Percentiles rank a stretch among this genome's conserved stretches.
Evolutionary conservation across 2,329 filamentous ascomycete genomes (phyloP).

Genomic region (Cordyceps pruinosa): DNA sequence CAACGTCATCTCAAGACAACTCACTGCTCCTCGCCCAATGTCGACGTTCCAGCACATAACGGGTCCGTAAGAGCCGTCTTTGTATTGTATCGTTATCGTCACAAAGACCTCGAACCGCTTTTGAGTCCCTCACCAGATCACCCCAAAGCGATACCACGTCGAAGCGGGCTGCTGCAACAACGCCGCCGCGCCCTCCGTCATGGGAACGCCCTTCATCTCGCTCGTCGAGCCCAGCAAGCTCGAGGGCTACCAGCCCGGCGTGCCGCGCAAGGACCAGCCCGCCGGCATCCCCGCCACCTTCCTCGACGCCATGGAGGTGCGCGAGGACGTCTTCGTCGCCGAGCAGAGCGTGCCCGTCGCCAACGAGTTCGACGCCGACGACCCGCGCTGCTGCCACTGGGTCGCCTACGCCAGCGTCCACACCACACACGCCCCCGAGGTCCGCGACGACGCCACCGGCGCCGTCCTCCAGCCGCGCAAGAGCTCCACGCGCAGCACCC

Average conservation of each 20-base stretch:
- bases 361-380: conserved; percentile 75
- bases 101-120: no score
- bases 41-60: not conserved
- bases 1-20: conserved; percentile 5
- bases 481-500: conserved; percentile 41
- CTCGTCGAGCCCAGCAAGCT: conserved; percentile 43
- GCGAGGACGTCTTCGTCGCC: conserved; percentile 52
- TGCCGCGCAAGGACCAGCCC: conserved; percentile 37
- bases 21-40: not conserved
- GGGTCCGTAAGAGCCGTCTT: not conserved
- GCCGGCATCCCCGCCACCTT: conserved; percentile 47
- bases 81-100: no score
- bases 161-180: not conserved
- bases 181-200: conserved; percentile 18
- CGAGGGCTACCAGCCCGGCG: conserved; percentile 37
- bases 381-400: conserved; percentile 76
- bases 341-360: conserved; percentile 55
- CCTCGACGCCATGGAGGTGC: conserved; percentile 56
- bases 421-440: conserved; percentile 35
- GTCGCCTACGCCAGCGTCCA: conserved; percentile 68
- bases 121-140: no score
- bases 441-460: conserved; percentile 36
- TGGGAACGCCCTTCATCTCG: conserved; percentile 45
- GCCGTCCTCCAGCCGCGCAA: conserved; percentile 34
- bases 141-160: no score